Evolutionary conservation across 768 basidiomycete genomes (phyloP).

Genomic region (Russula ochroleuca): DNA sequence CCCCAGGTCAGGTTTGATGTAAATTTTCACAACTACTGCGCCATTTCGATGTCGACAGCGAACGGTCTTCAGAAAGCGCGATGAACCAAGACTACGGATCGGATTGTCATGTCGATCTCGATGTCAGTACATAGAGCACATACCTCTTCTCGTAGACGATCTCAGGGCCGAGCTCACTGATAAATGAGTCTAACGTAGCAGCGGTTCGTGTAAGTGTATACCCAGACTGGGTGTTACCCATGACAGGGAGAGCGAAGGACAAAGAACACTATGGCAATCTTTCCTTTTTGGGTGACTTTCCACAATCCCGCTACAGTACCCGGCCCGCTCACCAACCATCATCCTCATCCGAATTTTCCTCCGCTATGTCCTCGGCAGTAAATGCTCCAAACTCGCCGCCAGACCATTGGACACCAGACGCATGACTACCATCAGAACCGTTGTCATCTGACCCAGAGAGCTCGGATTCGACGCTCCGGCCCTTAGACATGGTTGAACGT

Average conservation of each 20-base stretch:
- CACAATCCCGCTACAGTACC: not conserved
- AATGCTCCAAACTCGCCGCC: not conserved
- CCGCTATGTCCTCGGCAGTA: not conserved
- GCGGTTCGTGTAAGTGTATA: constrained; percentile 66
- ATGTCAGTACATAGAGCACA: constrained; percentile 27
- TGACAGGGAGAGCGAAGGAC: constrained; percentile 31
- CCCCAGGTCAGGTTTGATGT: constrained; percentile 89
- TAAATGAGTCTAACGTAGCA: constrained; percentile 85
- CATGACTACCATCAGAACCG: not conserved
- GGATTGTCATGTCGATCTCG: not conserved
- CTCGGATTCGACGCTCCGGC: not conserved
- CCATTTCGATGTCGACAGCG: constrained; percentile 82
- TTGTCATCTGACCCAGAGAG: constrained; percentile 3
- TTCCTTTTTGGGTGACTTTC: constrained; percentile 3
- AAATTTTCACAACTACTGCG: constrained; percentile 87
- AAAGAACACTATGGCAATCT: not conserved
- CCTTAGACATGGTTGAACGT: not conserved
- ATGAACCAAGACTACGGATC: constrained; percentile 54
- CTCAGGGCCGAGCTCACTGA: constrained; percentile 82
- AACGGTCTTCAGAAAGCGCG: constrained; percentile 75
- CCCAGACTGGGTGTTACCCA: constrained; percentile 79
- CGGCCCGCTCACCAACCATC: not conserved
- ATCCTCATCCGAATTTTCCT: not conserved
- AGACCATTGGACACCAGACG: not conserved
- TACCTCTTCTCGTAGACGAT: constrained; percentile 91